Evolutionary conservation across 129 eudicot species (phyloP).

Genomic region (Arctium minus): DNA sequence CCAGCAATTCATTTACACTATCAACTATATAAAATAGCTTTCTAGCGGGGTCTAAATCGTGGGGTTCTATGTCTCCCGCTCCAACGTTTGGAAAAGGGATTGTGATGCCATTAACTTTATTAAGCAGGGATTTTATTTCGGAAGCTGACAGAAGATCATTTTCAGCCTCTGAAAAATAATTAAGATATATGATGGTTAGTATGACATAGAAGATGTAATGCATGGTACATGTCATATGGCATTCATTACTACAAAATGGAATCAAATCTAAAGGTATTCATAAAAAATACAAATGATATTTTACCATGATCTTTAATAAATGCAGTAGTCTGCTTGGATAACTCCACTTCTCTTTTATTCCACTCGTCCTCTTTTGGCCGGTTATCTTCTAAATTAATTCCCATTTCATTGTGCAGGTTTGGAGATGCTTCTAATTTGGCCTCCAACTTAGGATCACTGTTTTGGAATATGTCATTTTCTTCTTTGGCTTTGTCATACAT

Average conservation of each 20-base stretch:
- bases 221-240: background rate
- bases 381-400: constrained; percentile 28
- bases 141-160: constrained; percentile 43
- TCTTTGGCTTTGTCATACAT: constrained; percentile 32
- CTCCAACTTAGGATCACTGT: constrained; percentile 36
- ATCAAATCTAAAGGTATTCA: background rate
- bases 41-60: constrained; percentile 32
- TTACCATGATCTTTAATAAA: constrained; percentile 44
- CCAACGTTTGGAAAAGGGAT: constrained; percentile 34
- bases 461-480: constrained; percentile 38
- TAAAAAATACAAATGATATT: background rate
- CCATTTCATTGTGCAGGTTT: constrained; percentile 36
- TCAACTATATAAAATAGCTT: constrained; percentile 60
- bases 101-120: constrained; percentile 43
- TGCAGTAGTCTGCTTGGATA: constrained; percentile 29
- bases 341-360: constrained; percentile 55
- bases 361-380: constrained; percentile 32
- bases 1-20: constrained; percentile 29
- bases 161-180: constrained; percentile 46
- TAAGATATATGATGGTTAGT: background rate
- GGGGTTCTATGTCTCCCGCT: constrained; percentile 32
- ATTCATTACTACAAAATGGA: background rate
- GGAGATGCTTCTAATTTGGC: constrained; percentile 35
- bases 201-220: background rate
- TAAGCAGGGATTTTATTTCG: constrained; percentile 39